Base-by-base conservation (phyloP, 2,329 filamentous ascomycete species). In the Xylariaceae sp. region DNA sequence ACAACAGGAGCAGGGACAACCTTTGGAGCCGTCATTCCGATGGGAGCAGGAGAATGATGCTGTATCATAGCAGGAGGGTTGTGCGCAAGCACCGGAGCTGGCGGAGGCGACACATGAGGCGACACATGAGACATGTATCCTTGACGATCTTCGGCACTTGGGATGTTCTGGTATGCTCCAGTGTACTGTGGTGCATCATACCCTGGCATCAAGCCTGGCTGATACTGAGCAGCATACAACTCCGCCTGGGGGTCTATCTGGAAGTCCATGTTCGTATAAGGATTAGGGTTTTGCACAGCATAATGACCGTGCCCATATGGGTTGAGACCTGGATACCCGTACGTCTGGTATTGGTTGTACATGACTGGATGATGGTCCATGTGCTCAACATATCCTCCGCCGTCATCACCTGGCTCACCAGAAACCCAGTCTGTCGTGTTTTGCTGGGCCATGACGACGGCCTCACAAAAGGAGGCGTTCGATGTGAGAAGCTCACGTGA, bases 391-490 rank as follows among this genome's bases (percentile, higher is more conserved):
- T 44, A 48, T 14, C 45, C 40, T 7, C 27, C 37, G 22, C 40
- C 40, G 22, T 42, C 32, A 10, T 35, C 16, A 29, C 44, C 36
- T 44, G 35, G 19, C 37, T 39, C 16, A 48, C 40, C 4, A 40
- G n/a, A n/a, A n/a, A n/a, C n/a, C 47, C 47, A 53, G 47, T 42
- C 47, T 32, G 44, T 21, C 32, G 50, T 40, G 22, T 44, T 41
- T 23, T 53, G 50, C 29, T 53, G 50, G 47, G 50, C 44, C 50
- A 53, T 53, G 34, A 33, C 25, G 37, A 35, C 32, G 17, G 19
- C 27, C 4, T n/a, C n/a, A 10, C 32, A 33, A 21, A 45, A 16
- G 17, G n/a, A 37, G 25, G 34, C 19, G 38, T 36, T 41, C 33
- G 37, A 25, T 34, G 37, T 17, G 45, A 14, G 40, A 33, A 12